Conservation (phyloP, 768 basidiomycete species). For the Podaxis mareebaensis region DNA sequence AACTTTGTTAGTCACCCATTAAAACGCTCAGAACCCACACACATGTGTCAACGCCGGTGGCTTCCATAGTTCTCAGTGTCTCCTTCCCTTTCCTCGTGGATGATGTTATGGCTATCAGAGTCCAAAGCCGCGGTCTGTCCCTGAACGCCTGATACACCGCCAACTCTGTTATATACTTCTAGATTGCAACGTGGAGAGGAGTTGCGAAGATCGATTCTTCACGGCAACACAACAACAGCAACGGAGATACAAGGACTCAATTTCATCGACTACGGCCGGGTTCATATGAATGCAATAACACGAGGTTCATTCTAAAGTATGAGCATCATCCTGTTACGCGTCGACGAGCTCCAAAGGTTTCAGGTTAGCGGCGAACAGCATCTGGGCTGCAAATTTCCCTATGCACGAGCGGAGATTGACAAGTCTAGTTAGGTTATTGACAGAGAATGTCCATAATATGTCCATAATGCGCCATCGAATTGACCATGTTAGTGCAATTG, state of each 20-base stretch:
- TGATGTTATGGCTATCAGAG: constrained; percentile 3
- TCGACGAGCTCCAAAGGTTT: not conserved
- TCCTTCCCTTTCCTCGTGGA: constrained; percentile 10
- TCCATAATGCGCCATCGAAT: not conserved
- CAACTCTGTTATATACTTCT: too few relatives aligned
- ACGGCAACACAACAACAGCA: not conserved
- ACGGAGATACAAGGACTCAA: constrained; percentile 1
- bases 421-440: not conserved
- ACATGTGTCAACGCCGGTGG: constrained; percentile 7
- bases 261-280: not conserved
- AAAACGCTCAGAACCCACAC: not conserved
- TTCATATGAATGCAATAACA: not conserved
- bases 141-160: not conserved
- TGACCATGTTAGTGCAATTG: not conserved
- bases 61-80: constrained; percentile 9
- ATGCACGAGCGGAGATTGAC: not conserved
- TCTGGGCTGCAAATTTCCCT: not conserved
- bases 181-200: not conserved
- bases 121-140: not conserved
- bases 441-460: not conserved
- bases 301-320: not conserved
- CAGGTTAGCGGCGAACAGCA: not conserved
- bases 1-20: constrained; percentile 3
- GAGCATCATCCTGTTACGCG: not conserved
- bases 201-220: not conserved